Conservation (phyloP, 352 stramenopile genomes). For the Ophiocytium majus region DNA sequence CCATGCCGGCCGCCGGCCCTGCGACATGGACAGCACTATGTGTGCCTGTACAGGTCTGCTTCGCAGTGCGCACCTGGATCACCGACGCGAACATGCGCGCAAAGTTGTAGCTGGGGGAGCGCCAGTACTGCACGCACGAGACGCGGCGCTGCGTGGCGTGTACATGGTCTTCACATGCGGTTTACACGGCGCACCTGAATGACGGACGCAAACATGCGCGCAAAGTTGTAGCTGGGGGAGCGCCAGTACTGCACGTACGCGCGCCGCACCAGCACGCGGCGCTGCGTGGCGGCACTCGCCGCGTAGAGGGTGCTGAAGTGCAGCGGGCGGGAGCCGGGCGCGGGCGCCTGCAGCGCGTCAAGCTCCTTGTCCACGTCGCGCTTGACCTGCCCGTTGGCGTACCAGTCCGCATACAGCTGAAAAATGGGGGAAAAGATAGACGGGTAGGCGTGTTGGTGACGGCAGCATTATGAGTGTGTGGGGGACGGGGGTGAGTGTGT, state of each 20-base stretch:
- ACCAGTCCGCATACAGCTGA: not conserved
- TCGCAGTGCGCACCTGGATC: too few species aligned
- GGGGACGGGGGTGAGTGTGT: too few species aligned
- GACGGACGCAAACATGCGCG: constrained; percentile 37
- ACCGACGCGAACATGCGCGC: constrained; percentile 37
- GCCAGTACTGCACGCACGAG: constrained; percentile 29
- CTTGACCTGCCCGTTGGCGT: not conserved
- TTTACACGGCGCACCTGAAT: too few species aligned
- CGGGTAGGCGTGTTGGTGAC: not conserved
- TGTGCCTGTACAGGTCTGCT: too few species aligned
- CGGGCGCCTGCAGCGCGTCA: not conserved
- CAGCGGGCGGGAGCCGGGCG: not conserved
- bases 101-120: constrained; percentile 47
- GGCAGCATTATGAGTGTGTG: too few species aligned
- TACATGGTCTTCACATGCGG: too few species aligned
- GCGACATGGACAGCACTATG: too few species aligned
- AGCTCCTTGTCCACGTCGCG: not conserved
- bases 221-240: constrained; percentile 47
- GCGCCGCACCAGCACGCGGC: not conserved
- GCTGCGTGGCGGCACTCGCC: not conserved
- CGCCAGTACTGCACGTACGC: constrained; percentile 34
- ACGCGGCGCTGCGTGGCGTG: not conserved
- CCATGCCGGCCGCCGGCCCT: too few species aligned
- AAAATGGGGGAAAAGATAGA: not conserved
- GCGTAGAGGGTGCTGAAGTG: not conserved